Evolutionary conservation across 371 early-diverging fungal genomes (phyloP).

Genomic region (Rhizopus delemar): DNA sequence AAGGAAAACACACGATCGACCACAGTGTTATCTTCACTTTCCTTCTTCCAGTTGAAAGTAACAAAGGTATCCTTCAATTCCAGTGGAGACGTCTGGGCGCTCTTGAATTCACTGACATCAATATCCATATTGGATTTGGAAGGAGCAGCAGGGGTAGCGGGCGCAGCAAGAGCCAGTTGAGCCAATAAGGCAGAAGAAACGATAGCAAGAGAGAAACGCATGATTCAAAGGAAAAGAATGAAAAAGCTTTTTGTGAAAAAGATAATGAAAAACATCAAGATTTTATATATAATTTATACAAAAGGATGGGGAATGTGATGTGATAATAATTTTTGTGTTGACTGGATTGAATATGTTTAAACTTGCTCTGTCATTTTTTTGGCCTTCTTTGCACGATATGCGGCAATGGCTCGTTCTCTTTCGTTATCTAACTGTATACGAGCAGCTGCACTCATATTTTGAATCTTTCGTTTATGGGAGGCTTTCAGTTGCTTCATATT

Average conservation of each 20-base stretch:
- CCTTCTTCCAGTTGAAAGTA: constrained; percentile 32
- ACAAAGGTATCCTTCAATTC: constrained; percentile 26
- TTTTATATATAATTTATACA: constrained; percentile 5
- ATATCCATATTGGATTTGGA: constrained; percentile 31
- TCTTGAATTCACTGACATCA: constrained; percentile 1
- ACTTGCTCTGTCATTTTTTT: constrained; percentile 41
- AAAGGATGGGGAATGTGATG: background rate
- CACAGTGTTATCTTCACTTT: constrained; percentile 8
- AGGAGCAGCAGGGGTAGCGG: constrained; percentile 24
- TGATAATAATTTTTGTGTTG: constrained; percentile 6
- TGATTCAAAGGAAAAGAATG: background rate
- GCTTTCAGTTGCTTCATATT: constrained; percentile 50
- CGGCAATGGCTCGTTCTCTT: constrained; percentile 44
- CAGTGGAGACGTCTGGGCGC: constrained; percentile 6
- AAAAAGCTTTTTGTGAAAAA: background rate
- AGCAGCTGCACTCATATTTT: constrained; percentile 50
- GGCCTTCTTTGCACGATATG: constrained; percentile 53
- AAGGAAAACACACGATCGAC: constrained; percentile 34
- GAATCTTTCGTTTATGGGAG: constrained; percentile 47
- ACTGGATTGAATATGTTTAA: constrained; percentile 14
- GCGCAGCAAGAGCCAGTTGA: constrained; percentile 27
- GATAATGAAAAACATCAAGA: background rate
- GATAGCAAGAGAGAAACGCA: constrained; percentile 39
- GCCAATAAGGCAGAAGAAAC: constrained; percentile 35
- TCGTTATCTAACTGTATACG: constrained; percentile 42